phyloP scores from a whole-genome alignment of 2,329 filamentous ascomycete species.

The Pseudogymnoascus sp. region DNA sequence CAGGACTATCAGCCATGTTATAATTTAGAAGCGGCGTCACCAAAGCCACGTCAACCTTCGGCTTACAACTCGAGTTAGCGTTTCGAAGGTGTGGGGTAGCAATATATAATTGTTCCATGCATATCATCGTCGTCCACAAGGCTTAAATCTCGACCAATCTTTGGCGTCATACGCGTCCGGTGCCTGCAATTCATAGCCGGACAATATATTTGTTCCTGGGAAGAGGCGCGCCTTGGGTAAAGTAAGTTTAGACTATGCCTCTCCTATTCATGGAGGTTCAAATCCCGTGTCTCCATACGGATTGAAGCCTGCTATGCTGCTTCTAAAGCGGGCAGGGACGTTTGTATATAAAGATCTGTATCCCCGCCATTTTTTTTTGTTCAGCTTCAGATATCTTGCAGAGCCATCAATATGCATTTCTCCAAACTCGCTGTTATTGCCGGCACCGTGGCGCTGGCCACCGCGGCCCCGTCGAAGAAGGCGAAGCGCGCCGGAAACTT shows the following conservation, averaged over 20 bases:
- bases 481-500: conserved; percentile 31
- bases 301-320: not conserved
- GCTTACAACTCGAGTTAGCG: not conserved
- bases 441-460: conserved; percentile 18
- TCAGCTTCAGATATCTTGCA: not conserved
- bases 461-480: conserved; percentile 23
- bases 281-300: not conserved
- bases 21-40: not conserved
- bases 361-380: not conserved
- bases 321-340: not conserved
- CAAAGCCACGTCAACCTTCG: not conserved
- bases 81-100: conserved; percentile 6
- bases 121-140: not conserved
- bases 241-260: not conserved
- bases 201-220: not conserved
- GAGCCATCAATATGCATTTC: conserved; percentile 15
- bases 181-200: not conserved
- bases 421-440: conserved; percentile 14
- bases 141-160: conserved; percentile 1
- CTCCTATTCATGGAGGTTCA: not conserved
- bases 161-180: not conserved
- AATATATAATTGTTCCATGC: conserved; percentile 7
- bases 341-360: not conserved
- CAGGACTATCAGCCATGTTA: not conserved
- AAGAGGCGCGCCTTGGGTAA: not conserved